These are phyloP conservation scores for Xerocomus potaroensis DNA, from an alignment of 768 basidiomycete species.

Conservation along the genomic window DNA sequence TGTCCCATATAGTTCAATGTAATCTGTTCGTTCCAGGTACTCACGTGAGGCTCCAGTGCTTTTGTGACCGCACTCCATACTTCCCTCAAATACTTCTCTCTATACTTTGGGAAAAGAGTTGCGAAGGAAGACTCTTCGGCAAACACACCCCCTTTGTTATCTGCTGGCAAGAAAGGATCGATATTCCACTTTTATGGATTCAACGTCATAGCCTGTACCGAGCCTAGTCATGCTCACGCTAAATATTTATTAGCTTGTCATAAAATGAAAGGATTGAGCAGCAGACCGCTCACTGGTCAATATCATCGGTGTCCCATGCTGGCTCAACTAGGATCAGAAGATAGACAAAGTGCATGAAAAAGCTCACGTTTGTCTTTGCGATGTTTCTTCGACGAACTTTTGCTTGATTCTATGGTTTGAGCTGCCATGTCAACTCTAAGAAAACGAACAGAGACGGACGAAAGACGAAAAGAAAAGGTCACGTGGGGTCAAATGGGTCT, in stretches of 20 bases:
- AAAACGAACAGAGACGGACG: too few species aligned
- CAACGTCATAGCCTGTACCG: slow-evolving; percentile 2
- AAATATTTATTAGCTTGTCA: slow-evolving; percentile 1
- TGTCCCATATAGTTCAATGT: slow-evolving; percentile 1
- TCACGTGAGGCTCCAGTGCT: slow-evolving; percentile 75
- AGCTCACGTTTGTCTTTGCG: slow-evolving; percentile 92
- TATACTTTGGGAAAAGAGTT: slow-evolving; percentile 96
- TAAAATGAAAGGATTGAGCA: background rate
- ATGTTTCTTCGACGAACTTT: slow-evolving; percentile 84
- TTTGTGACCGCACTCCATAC: slow-evolving; percentile 90
- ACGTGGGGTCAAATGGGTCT: too few species aligned
- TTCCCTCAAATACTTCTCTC: slow-evolving; percentile 94
- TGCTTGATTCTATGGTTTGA: slow-evolving; percentile 34
- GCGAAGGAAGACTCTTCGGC: slow-evolving; percentile 97
- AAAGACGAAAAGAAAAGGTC: slow-evolving; percentile 1
- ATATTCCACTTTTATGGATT: slow-evolving; percentile 71
- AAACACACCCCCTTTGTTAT: slow-evolving; percentile 82
- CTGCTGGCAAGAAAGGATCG: slow-evolving; percentile 65
- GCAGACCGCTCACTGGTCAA: slow-evolving; percentile 81
- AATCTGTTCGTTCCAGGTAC: slow-evolving; percentile 18
- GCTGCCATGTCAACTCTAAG: slow-evolving; percentile 26
- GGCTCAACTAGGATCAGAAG: slow-evolving; percentile 18
- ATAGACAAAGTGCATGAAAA: background rate
- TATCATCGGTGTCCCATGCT: slow-evolving; percentile 99
- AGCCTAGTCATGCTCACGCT: slow-evolving; percentile 39